Evolutionary conservation across 1,139 yeast species (phyloP), one percentile per base, ranked within the genome.

Genomic region (Protomyces pachydermus): DNA sequence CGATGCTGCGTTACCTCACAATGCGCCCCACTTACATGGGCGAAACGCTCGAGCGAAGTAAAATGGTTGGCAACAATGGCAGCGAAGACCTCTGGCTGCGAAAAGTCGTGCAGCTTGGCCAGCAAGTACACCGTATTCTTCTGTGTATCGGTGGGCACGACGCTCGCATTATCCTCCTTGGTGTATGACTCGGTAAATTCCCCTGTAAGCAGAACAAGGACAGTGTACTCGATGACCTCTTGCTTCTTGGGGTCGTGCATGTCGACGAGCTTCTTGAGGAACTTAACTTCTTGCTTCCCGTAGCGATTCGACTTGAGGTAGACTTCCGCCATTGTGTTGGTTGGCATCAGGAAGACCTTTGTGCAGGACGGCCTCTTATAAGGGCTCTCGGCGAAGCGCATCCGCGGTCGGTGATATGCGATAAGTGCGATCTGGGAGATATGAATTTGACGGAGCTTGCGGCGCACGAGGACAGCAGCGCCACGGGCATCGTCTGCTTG

Each of bases 81-180:
- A 50, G 95, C 97, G 76, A 89, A 91, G 66, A 87, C 80, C 80
- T 91, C 97, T 70, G 88, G 86, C 67, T 97, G 96, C 88, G 93
- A 66, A 52, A 76, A 78, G 67, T 88, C 88, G 66, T 84, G 81
- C 72, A 81, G 86, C 77, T 88, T 88, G 68, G 96, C 97, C 71
- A 88, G 85, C 50, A 91, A 61, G 45, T 37, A 56, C 54, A 54
- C 65, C 46, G 97, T 91, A 80, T 91, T 91, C 77, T 91, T 91
- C 67, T 90, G 91, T 1, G 97, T 90, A 76, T 91, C 97, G 12
- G 97, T 91, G 65, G 97, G 97, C 56, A 91, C 95, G 72, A 91
- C 85, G n/a, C 88, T 82, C 2, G 88, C 75, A 77, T 91, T 91
- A 76, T 91, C 95, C 48, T 96, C 97, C 68, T 86, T 74, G 62